Percentiles rank a stretch among this genome's conserved stretches.
phyloP scores from a whole-genome alignment of 2,329 filamentous ascomycete species.

The Byssochlamys sp. region DNA sequence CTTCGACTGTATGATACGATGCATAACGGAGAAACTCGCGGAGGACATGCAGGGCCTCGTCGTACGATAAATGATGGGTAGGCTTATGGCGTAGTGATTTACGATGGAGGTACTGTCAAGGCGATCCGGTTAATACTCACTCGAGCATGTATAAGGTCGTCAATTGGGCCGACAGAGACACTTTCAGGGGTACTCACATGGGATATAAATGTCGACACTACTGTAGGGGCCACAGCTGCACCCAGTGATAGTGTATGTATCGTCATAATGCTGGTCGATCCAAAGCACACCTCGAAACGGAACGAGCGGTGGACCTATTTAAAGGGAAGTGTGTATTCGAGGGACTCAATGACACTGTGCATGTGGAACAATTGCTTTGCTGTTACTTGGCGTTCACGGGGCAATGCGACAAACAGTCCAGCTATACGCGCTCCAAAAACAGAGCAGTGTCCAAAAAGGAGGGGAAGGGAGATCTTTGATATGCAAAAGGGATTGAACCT shows the following conservation, averaged over 20 bases:
- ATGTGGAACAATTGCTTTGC: background rate
- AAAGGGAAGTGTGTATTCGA: background rate
- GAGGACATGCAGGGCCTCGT: slow-evolving; percentile 80
- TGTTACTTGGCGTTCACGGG: background rate
- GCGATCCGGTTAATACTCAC: slow-evolving; percentile 3
- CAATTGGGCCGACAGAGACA: background rate
- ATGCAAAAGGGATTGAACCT: background rate
- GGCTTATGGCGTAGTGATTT: slow-evolving; percentile 67
- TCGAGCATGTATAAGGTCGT: background rate
- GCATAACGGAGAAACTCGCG: slow-evolving; percentile 76
- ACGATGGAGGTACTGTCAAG: slow-evolving; percentile 65
- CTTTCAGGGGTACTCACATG: slow-evolving; percentile 53
- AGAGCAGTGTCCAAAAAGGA: background rate
- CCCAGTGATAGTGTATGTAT: slow-evolving; percentile 64
- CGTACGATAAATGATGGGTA: slow-evolving; percentile 83
- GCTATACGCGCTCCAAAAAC: background rate
- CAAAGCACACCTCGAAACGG: background rate
- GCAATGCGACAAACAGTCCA: background rate
- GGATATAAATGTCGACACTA: slow-evolving; percentile 74
- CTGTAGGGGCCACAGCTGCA: slow-evolving; percentile 75
- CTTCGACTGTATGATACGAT: slow-evolving; percentile 82
- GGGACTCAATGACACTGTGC: background rate
- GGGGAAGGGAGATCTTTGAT: background rate
- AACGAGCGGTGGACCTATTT: background rate
- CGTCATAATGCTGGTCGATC: background rate